Evolutionary conservation across 2,329 filamentous ascomycete species (phyloP), one percentile per base, ranked within the genome.

Genomic region (Sphaceloma murrayae): DNA sequence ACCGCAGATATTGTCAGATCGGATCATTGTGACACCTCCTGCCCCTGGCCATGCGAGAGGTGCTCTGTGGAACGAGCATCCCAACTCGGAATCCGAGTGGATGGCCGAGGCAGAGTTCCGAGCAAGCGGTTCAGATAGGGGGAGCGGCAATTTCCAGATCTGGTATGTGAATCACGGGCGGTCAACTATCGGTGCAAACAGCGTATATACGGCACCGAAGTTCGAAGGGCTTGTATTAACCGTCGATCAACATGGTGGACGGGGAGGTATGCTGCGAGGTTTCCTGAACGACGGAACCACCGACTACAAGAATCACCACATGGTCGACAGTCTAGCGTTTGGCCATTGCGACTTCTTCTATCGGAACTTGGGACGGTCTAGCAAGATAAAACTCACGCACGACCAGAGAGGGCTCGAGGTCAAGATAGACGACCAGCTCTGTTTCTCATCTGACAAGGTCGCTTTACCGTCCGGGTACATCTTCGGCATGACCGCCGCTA

Each of bases 211-310:
- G 1, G 81, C 82, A 7, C 77, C 77, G 44, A 77, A 76, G 54
- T 98, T 94, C 56, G 89, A 96, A 55, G 91, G 91, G n/a, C 68
- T 98, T 53, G 88, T 78, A 24, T 67, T 98, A 46, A 81, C 93
- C 17, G 64, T 98, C 44, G 89, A 96, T 64, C 80, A 83, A 50
- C 82, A 91, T 57, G 82, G 84, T 45, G 82, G 85, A 53, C 68
- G 69, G 47, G 79, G 78, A 42, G 91, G 91, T 53, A 87, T 82
- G 64, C 72, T 98, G 51, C 77, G 91, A 48, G 91, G 84, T 13
- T 98, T 96, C 68, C 68, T 98, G 52, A 98, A 96, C 66, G 91
- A 96, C 62, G 89, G 88, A 38, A 76, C 70, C 27, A 79, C 75
- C 53, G 85, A 94, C 62, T 95, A 81, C 69, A 80, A 78, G 57